These are phyloP conservation scores for Nelumbo lutea DNA, from an alignment of 164 flowering plant species.

Conservation along the genomic window DNA sequence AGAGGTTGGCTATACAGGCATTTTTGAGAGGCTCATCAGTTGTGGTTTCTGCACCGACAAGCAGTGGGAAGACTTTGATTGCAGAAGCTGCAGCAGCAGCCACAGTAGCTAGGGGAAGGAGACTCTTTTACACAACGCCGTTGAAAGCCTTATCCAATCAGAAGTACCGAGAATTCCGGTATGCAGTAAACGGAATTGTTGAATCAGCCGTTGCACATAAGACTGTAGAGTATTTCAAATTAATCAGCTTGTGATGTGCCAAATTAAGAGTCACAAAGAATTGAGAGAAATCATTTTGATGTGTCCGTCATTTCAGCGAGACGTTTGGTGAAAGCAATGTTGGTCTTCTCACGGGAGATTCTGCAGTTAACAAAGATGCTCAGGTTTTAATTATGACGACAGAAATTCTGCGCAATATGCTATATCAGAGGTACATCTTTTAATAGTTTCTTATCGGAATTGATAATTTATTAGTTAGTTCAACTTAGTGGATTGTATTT, in stretches of 20 bases:
- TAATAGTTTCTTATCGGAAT: too few species aligned
- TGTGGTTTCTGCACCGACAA: constrained; percentile 96
- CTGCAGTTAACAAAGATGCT: constrained; percentile 86
- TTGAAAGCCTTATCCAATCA: constrained; percentile 95
- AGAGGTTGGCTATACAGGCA: constrained; percentile 84
- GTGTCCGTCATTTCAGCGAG: constrained; percentile 35
- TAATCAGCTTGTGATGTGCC: background rate
- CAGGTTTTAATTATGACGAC: constrained; percentile 91
- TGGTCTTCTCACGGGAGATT: constrained; percentile 94
- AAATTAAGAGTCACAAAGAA: background rate
- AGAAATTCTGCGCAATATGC: constrained; percentile 91
- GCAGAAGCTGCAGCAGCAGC: constrained; percentile 97
- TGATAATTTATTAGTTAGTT: background rate
- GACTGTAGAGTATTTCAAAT: background rate
- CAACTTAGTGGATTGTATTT: too few species aligned
- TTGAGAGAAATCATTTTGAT: background rate
- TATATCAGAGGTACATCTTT: constrained; percentile 70
- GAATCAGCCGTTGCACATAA: background rate
- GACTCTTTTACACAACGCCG: constrained; percentile 88
- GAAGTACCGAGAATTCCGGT: constrained; percentile 91
- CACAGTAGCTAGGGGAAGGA: constrained; percentile 67
- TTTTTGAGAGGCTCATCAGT: constrained; percentile 86
- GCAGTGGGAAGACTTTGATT: constrained; percentile 94
- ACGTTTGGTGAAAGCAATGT: constrained; percentile 88
- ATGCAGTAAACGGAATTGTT: background rate